Percentiles rank a stretch among this genome's conserved stretches.
phyloP scores from a whole-genome alignment of 345 rosid genomes.

The Citrus inodora region DNA sequence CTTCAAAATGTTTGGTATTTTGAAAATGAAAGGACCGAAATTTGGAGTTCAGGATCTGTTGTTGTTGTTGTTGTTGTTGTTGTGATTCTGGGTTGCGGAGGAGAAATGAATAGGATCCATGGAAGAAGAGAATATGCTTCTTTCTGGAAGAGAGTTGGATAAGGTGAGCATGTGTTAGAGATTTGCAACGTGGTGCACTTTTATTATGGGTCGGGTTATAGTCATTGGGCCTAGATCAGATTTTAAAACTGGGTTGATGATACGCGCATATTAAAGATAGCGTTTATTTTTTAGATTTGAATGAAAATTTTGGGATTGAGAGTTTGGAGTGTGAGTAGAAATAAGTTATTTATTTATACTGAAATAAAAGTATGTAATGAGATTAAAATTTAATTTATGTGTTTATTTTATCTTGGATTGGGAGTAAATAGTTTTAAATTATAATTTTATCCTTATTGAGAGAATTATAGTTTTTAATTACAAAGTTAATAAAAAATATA shows the following conservation, averaged over 20 bases:
- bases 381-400: too few species aligned
- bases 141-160: constrained; percentile 21
- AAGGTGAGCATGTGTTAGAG: constrained; percentile 23
- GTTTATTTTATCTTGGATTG: too few species aligned
- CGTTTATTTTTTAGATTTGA: too few species aligned
- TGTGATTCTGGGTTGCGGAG: constrained; percentile 29
- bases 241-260: not conserved
- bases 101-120: constrained; percentile 45
- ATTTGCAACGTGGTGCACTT: not conserved
- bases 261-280: too few species aligned
- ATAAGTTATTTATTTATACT: too few species aligned
- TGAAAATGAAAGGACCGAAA: not conserved
- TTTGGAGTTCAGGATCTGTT: not conserved
- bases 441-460: too few species aligned
- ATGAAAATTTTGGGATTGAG: too few species aligned
- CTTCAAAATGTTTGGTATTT: not conserved
- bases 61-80: not conserved
- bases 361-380: too few species aligned
- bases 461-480: too few species aligned
- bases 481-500: too few species aligned
- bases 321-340: accelerated
- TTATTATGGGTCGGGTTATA: not conserved
- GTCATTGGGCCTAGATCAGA: not conserved
- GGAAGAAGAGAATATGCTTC: constrained; percentile 29
- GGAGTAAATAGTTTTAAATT: too few species aligned